Percentiles rank a stretch among this genome's conserved stretches.
Conservation (phyloP, 176 grass and related monocot genomes). For the Avena sativa region DNA sequence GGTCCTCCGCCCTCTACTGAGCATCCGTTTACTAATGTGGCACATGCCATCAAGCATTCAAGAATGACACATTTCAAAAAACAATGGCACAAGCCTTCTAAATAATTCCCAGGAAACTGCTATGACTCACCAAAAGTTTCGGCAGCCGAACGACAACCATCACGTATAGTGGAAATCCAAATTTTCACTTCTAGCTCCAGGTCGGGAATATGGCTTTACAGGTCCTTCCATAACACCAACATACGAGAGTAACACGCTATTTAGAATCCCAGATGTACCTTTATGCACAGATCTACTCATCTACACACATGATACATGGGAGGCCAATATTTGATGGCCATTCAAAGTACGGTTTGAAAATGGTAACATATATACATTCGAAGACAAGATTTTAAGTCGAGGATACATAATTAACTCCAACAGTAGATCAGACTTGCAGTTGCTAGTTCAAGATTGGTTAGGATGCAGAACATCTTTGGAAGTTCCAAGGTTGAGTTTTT, state of each 20-base stretch:
- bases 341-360: not conserved
- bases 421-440: not conserved
- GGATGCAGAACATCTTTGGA: constrained; percentile 8
- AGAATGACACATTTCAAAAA: not conserved
- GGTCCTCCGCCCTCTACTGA: not conserved
- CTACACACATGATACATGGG: not conserved
- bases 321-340: constrained; percentile 18
- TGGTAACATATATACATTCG: constrained; percentile 35
- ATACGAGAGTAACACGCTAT: not conserved
- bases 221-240: not conserved
- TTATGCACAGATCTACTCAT: constrained; percentile 10
- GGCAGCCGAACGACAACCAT: not conserved
- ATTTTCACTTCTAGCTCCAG: not conserved
- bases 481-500: not conserved
- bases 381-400: not conserved
- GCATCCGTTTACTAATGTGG: not conserved
- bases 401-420: constrained; percentile 7
- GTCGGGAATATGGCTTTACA: not conserved
- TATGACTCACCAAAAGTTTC: not conserved
- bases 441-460: constrained; percentile 5
- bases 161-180: not conserved
- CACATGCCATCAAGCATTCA: not conserved
- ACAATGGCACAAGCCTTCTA: not conserved
- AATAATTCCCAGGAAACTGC: not conserved
- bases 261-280: not conserved